Evolutionary conservation across 805 yeast species (phyloP).

Genomic region (Candida patagonica): DNA sequence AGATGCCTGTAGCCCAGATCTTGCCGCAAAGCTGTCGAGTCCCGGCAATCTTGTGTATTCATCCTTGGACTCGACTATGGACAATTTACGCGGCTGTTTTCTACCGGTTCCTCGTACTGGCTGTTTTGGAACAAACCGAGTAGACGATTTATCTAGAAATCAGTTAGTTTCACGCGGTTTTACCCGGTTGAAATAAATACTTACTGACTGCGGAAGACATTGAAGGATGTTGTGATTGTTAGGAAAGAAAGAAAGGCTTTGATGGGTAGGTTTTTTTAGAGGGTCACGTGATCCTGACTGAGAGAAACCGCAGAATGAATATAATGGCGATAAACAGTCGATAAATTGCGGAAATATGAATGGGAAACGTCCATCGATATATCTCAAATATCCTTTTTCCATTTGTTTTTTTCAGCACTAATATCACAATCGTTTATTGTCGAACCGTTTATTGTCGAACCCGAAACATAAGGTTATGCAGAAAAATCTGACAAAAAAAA

Average conservation of each 20-base stretch:
- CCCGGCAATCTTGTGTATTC: slow-evolving; percentile 9
- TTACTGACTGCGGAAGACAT: slow-evolving; percentile 29
- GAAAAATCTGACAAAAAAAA: slow-evolving; percentile 3
- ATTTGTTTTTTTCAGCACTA: too few relatives aligned
- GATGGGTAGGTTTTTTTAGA: too few relatives aligned
- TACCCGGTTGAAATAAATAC: slow-evolving; percentile 4
- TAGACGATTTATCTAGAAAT: slow-evolving; percentile 24
- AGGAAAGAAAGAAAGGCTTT: too few relatives aligned
- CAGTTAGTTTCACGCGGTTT: neutral
- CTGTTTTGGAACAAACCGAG: slow-evolving; percentile 25
- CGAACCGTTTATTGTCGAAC: too few relatives aligned
- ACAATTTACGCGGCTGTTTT: slow-evolving; percentile 17
- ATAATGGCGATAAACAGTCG: too few relatives aligned
- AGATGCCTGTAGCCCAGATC: neutral
- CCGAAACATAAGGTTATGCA: too few relatives aligned
- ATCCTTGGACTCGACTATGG: slow-evolving; percentile 12
- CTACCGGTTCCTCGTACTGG: slow-evolving; percentile 19
- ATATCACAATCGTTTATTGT: too few relatives aligned
- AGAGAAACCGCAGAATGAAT: too few relatives aligned
- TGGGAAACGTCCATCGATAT: too few relatives aligned
- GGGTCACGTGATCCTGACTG: too few relatives aligned
- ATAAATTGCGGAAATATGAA: too few relatives aligned
- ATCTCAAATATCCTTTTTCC: too few relatives aligned
- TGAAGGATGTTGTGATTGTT: neutral
- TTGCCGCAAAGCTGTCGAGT: neutral